Evolutionary conservation across 305 asterid species (phyloP).

Genomic region (Solanum aculeatissimum): DNA sequence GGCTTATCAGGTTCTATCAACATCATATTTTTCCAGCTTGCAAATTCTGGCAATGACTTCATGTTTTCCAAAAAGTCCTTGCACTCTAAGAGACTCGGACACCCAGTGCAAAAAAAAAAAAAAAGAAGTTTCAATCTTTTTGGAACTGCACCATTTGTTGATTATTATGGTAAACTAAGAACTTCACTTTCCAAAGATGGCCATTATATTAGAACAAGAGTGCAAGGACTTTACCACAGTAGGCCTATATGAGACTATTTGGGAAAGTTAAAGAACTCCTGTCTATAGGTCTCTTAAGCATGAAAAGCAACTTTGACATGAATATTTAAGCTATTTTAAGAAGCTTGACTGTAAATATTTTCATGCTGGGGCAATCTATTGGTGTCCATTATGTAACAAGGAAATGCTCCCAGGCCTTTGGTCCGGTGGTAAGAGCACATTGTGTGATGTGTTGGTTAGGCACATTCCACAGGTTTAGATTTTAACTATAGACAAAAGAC

Average conservation of each 20-base stretch:
- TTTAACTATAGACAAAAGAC: background rate
- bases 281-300: background rate
- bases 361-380: background rate
- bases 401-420: background rate
- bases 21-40: background rate
- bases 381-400: background rate
- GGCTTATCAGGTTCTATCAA: background rate
- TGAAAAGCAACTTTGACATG: background rate
- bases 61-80: no score
- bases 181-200: background rate
- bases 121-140: background rate
- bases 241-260: background rate
- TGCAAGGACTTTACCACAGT: background rate
- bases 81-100: no score
- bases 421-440: background rate
- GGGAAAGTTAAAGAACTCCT: background rate
- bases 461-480: background rate
- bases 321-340: background rate
- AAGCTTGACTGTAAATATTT: background rate
- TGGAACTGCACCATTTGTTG: background rate
- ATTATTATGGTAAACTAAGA: background rate
- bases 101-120: no score
- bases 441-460: background rate
- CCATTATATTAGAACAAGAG: background rate
- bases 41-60: background rate